phyloP scores from a whole-genome alignment of 352 stramenopile genomes.

The Globisporangium camurandrum region DNA sequence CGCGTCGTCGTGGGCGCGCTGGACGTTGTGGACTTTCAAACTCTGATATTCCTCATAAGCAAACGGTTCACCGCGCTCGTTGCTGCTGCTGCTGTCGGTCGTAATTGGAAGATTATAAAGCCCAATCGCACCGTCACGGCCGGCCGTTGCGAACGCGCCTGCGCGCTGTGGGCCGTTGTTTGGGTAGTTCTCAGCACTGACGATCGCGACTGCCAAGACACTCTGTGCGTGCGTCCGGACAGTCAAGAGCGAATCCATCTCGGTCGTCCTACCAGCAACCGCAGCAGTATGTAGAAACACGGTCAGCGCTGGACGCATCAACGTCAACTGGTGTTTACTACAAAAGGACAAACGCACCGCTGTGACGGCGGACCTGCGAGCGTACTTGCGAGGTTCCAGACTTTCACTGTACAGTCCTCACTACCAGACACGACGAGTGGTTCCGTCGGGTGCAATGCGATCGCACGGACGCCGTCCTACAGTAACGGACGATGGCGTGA shows the following conservation, averaged over 20 bases:
- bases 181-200: constrained; percentile 70
- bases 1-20: constrained; percentile 72
- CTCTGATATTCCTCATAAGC: constrained; percentile 69
- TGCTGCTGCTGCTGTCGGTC: too few relatives aligned
- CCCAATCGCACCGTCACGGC: constrained; percentile 67
- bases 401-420: constrained; percentile 78
- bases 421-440: constrained; percentile 75
- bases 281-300: background rate
- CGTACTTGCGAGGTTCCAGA: constrained; percentile 72
- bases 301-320: background rate
- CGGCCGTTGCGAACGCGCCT: constrained; percentile 62
- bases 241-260: constrained; percentile 74
- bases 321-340: background rate
- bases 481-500: background rate
- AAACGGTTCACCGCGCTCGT: constrained; percentile 59
- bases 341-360: constrained; percentile 18
- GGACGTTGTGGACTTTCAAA: constrained; percentile 57
- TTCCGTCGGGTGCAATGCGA: constrained; percentile 79
- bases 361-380: constrained; percentile 57
- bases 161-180: constrained; percentile 35
- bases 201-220: constrained; percentile 62
- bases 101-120: constrained; percentile 49
- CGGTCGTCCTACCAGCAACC: constrained; percentile 28
- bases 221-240: constrained; percentile 66
- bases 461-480: constrained; percentile 67